Percentiles rank a stretch among this genome's conserved stretches.
phyloP scores from a whole-genome alignment of 1,284 basidiomycete genomes.

The Apiotrichum sp. region DNA sequence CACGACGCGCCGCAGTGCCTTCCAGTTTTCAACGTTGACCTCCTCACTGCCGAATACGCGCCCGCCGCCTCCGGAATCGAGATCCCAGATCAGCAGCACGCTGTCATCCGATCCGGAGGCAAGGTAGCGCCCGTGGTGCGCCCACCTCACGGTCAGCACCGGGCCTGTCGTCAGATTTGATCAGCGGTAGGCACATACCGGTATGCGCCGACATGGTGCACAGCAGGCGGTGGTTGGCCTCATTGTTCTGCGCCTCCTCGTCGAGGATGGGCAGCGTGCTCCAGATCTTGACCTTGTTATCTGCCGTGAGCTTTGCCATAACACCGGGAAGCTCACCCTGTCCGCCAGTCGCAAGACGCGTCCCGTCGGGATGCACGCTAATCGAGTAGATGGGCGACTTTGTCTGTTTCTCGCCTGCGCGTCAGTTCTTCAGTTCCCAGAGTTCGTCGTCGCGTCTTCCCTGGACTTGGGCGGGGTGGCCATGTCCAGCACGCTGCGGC shows the following conservation, averaged over 20 bases:
- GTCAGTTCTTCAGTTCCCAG: too few relatives aligned
- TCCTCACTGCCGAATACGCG: slow-evolving; percentile 89
- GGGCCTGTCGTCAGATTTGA: slow-evolving; percentile 52
- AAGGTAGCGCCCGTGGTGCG: slow-evolving; percentile 85
- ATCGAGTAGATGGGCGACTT: slow-evolving; percentile 84
- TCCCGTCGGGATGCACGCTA: slow-evolving; percentile 91
- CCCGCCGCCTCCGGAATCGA: slow-evolving; percentile 76
- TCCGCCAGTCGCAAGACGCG: slow-evolving; percentile 90
- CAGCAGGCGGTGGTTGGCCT: slow-evolving; percentile 74
- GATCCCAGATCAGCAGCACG: slow-evolving; percentile 94
- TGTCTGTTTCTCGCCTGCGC: slow-evolving; percentile 54
- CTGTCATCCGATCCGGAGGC: slow-evolving; percentile 96
- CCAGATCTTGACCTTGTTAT: slow-evolving; percentile 96
- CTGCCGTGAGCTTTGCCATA: slow-evolving; percentile 39
- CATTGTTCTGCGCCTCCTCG: slow-evolving; percentile 62
- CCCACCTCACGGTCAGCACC: slow-evolving; percentile 92
- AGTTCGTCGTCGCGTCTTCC: slow-evolving; percentile 4
- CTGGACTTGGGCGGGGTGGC: background rate
- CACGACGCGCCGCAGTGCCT: slow-evolving; percentile 79
- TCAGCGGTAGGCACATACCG: slow-evolving; percentile 45
- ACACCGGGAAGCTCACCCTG: slow-evolving; percentile 49
- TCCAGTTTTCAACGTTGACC: slow-evolving; percentile 96
- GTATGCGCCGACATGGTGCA: slow-evolving; percentile 91
- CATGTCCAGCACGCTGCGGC: background rate
- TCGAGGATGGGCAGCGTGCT: slow-evolving; percentile 87